phyloP scores from a whole-genome alignment of 495 filamentous ascomycete genomes.

The Aspergillus indologenus region DNA sequence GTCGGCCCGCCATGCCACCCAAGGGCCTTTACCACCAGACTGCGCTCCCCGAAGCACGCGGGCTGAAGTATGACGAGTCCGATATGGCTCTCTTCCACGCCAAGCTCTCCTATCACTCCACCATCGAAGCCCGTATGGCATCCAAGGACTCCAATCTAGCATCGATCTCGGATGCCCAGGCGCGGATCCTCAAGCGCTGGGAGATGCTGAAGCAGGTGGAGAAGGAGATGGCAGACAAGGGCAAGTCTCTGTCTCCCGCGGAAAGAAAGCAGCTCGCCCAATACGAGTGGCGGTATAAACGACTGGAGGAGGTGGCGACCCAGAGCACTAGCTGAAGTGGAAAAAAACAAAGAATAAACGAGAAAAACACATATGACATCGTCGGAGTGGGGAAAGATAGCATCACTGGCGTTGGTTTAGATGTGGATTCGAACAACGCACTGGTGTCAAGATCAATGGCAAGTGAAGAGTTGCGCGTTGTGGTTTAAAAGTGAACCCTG shows the following conservation, averaged over 20 bases:
- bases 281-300: conserved; percentile 40
- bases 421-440: conserved; percentile 18
- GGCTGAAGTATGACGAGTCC: conserved; percentile 42
- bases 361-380: conserved; percentile 6
- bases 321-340: conserved; percentile 11
- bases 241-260: conserved; percentile 28
- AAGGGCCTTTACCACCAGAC: conserved; percentile 27
- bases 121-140: conserved; percentile 37
- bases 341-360: not conserved
- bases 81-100: conserved; percentile 44
- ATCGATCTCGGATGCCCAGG: conserved; percentile 39
- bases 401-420: conserved; percentile 37
- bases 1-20: conserved; percentile 24
- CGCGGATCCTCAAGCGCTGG: conserved; percentile 38
- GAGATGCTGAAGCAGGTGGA: conserved; percentile 38
- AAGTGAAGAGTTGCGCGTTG: not conserved
- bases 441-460: not conserved
- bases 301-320: conserved; percentile 35
- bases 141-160: conserved; percentile 35
- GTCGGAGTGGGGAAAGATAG: conserved; percentile 8
- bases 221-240: conserved; percentile 37
- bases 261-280: conserved; percentile 39
- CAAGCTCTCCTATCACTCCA: conserved; percentile 39
- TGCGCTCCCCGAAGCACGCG: conserved; percentile 36
- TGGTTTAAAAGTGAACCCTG: not conserved